Conservation (phyloP, 495 filamentous ascomycete genomes). For the Cetradonia linearis region DNA sequence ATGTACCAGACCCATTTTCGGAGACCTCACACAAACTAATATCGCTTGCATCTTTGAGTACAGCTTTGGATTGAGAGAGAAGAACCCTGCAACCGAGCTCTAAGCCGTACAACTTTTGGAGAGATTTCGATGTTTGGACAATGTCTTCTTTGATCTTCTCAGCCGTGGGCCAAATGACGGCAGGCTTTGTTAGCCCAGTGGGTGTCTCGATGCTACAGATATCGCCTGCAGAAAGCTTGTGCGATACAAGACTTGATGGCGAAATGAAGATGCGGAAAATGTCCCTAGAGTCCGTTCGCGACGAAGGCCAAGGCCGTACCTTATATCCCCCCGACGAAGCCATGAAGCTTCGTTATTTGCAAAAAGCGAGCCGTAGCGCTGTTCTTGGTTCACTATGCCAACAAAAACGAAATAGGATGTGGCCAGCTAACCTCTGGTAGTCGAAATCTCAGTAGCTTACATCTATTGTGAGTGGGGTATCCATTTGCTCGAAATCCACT, state of each 20-base stretch:
- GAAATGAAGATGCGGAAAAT: constrained; percentile 58
- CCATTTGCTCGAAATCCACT: too few species aligned
- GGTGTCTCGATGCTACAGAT: constrained; percentile 42
- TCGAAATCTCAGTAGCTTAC: neutral
- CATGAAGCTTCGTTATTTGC: neutral
- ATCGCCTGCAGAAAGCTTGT: constrained; percentile 52
- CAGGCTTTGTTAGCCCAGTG: constrained; percentile 39
- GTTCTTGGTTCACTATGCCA: neutral
- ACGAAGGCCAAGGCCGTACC: constrained; percentile 17
- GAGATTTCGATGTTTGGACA: constrained; percentile 53
- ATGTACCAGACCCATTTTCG: constrained; percentile 30
- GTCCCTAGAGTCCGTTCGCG: constrained; percentile 39
- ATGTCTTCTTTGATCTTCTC: constrained; percentile 55
- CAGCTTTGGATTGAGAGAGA: constrained; percentile 38
- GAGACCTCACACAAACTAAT: constrained; percentile 45
- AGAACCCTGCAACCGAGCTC: constrained; percentile 41
- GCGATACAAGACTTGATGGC: constrained; percentile 48
- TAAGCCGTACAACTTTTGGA: constrained; percentile 54
- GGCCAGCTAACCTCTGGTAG: neutral
- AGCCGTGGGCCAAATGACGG: constrained; percentile 53
- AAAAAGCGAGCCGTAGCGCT: neutral
- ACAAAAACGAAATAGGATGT: neutral
- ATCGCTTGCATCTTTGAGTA: constrained; percentile 33
- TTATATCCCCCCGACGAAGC: constrained; percentile 6
- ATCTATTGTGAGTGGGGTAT: neutral